phyloP scores from a whole-genome alignment of 176 grass and related monocot genomes.

The Panicum miliaceum region DNA sequence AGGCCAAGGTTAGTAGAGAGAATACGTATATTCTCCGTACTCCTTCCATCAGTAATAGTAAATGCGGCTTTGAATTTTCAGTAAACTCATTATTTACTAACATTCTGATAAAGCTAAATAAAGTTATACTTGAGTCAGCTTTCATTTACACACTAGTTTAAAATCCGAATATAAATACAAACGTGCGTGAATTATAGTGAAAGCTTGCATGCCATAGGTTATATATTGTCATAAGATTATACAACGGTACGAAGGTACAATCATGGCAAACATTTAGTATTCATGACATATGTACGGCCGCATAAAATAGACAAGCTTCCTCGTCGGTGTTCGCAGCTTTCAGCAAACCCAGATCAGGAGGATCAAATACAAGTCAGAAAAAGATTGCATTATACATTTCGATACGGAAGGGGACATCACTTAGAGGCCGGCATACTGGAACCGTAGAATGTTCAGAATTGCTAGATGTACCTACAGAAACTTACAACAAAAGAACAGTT shows the following conservation, averaged over 20 bases:
- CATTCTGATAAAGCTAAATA: too few species aligned
- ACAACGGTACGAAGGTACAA: background rate
- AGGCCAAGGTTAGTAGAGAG: too few species aligned
- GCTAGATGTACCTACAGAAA: background rate
- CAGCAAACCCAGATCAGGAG: conserved; percentile 25
- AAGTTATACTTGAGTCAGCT: too few species aligned
- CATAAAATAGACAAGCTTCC: background rate
- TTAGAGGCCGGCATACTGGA: background rate
- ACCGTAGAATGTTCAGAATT: background rate
- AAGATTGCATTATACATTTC: background rate
- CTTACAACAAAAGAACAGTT: background rate
- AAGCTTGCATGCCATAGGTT: background rate
- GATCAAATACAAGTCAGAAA: conserved; percentile 16
- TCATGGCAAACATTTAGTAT: background rate
- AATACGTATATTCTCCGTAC: too few species aligned
- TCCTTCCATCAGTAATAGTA: too few species aligned
- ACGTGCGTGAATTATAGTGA: background rate
- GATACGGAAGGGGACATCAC: background rate
- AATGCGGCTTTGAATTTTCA: too few species aligned
- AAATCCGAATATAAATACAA: background rate
- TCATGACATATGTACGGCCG: background rate
- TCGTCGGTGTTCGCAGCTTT: conserved; percentile 14
- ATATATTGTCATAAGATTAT: background rate
- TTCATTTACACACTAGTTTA: too few species aligned
- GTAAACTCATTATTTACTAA: too few species aligned